phyloP scores from a whole-genome alignment of 495 filamentous ascomycete genomes.

The Penicillium riverlandense region DNA sequence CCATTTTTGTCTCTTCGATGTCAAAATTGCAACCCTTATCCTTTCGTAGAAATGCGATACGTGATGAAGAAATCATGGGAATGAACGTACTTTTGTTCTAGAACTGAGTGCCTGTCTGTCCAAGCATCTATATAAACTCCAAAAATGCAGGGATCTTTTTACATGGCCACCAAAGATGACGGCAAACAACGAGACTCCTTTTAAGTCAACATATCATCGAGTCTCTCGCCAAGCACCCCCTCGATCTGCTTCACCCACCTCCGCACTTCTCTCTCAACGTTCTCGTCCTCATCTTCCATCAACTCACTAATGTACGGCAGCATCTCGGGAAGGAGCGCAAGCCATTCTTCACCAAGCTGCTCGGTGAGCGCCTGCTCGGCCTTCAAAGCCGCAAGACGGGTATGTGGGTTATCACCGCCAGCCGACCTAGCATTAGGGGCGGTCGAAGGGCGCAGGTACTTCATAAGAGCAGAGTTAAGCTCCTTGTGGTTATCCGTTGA shows the following conservation, averaged over 20 bases:
- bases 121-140: constrained; percentile 16
- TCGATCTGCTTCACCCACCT: constrained; percentile 86
- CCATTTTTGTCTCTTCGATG: no score
- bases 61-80: no score
- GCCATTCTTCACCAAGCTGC: constrained; percentile 83
- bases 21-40: no score
- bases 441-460: constrained; percentile 63
- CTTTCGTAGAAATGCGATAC: no score
- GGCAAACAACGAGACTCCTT: not conserved
- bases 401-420: constrained; percentile 38
- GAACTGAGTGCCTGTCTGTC: constrained; percentile 5
- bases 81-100: constrained; percentile 3
- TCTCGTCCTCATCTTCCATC: constrained; percentile 92
- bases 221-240: constrained; percentile 72
- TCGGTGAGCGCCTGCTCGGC: constrained; percentile 71
- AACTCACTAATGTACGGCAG: constrained; percentile 88
- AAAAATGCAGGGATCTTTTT: constrained; percentile 20
- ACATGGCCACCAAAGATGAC: constrained; percentile 9
- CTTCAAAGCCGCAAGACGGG: constrained; percentile 68
- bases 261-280: constrained; percentile 78
- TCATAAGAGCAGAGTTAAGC: constrained; percentile 68
- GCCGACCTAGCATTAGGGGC: constrained; percentile 49
- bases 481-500: constrained; percentile 85
- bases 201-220: constrained; percentile 85
- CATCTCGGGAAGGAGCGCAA: constrained; percentile 85